These are phyloP conservation scores for Gastrodia elata DNA, from an alignment of 106 monocot species.

Conservation along the genomic window DNA sequence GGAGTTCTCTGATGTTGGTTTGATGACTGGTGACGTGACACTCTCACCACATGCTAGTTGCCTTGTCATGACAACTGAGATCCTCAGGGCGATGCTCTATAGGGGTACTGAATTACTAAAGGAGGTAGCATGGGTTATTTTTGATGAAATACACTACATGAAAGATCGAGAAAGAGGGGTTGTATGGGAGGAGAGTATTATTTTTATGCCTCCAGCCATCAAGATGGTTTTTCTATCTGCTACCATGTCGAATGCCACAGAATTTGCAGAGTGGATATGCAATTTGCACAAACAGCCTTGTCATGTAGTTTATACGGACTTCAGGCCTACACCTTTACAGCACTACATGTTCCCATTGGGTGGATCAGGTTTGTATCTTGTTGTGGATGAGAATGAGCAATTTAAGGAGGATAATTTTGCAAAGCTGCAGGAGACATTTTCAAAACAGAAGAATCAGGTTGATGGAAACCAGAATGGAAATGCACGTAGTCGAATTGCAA, in stretches of 20 bases:
- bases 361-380: conserved; percentile 81
- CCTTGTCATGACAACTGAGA: conserved; percentile 97
- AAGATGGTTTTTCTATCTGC: conserved; percentile 99
- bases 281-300: conserved; percentile 92
- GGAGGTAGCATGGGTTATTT: conserved; percentile 98
- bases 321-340: conserved; percentile 91
- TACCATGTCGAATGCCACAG: conserved; percentile 97
- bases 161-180: conserved; percentile 98
- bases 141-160: conserved; percentile 99
- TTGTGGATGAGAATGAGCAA: conserved; percentile 97
- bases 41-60: conserved; percentile 89
- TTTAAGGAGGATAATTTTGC: conserved; percentile 85
- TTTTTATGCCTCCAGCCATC: conserved; percentile 85
- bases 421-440: conserved; percentile 79
- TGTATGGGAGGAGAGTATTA: conserved; percentile 99
- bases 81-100: conserved; percentile 94
- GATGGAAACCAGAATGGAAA: conserved; percentile 40
- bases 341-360: conserved; percentile 94
- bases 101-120: conserved; percentile 91
- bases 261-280: conserved; percentile 99
- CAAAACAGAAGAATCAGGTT: conserved; percentile 38
- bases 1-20: conserved; percentile 91
- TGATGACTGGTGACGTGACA: conserved; percentile 96
- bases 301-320: conserved; percentile 98
- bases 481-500: conserved; percentile 60